Base-by-base conservation (phyloP, 2,329 filamentous ascomycete species). In the Nakataea oryzae region DNA sequence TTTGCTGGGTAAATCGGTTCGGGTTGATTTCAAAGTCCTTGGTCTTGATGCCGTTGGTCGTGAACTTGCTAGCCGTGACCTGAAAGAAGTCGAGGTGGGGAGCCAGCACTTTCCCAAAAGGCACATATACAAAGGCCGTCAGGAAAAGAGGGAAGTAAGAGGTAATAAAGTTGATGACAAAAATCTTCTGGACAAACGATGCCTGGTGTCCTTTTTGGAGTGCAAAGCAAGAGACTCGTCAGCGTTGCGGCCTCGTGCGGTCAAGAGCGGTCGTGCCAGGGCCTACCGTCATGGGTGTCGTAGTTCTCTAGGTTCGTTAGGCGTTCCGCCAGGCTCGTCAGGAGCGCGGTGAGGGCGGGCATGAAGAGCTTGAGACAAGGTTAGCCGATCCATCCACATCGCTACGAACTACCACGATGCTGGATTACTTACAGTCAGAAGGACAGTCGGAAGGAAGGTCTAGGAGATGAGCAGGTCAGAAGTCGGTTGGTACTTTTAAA, bases 221-320 rank as follows among this genome's bases (percentile, higher is more conserved):
- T 6, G 34, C 8, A 11, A 8, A 50, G n/a, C n/a, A 50, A 5
- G 41, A 12, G 17, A 9, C 17, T 21, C 12, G 57, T 59, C n/a
- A 59, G 57, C 21, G n/a, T 17, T 8, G 2, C 7, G 41, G 5
- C 28, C 27, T 0, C 27, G 24, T 9, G 7, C 21, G 17, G 17
- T 9, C 30, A 59, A 24, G n/a, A 54, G 4, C 41, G 21, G 9
- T 9, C 3, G 14, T 17, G 32, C 8, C 30, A 60, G 13, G 11
- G 27, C 71, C 64, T 68, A 85, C 83, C 75, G 66, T 93, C 91
- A 63, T 89, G 83, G 0, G 91, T 97, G 68, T 93, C 89, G 72
- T 97, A 96, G 71, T 99, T 99, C 71, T 99, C 95, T 67, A 86
- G 86, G 17, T 91, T 81, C 0, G 89, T 97, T 54, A 99, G 78